phyloP scores from a whole-genome alignment of 768 basidiomycete species.

The Cantharellus cinnabarinus region DNA sequence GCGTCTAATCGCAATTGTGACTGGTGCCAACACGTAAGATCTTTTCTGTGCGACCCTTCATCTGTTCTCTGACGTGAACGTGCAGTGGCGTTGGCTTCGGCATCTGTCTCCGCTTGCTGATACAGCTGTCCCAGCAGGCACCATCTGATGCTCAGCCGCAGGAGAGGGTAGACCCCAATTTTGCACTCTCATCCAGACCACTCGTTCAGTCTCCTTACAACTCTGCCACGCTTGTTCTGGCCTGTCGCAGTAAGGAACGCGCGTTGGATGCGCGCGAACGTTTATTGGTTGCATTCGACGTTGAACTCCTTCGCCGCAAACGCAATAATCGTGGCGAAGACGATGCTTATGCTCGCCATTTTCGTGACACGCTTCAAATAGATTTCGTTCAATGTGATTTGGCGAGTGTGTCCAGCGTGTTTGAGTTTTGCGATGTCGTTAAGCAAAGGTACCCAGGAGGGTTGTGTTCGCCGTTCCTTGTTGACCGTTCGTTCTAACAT shows the following conservation, averaged over 20 bases:
- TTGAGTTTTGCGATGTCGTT: conserved; percentile 39
- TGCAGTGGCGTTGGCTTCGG: conserved; percentile 66
- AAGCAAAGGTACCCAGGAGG: conserved; percentile 26
- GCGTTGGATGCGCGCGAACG: conserved; percentile 41
- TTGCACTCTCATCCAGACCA: conserved; percentile 18
- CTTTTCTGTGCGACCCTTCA: not conserved
- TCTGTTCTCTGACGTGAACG: conserved; percentile 4
- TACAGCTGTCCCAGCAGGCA: conserved; percentile 34
- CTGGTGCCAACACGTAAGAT: conserved; percentile 47
- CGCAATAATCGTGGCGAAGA: conserved; percentile 15
- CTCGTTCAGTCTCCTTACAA: conserved; percentile 9
- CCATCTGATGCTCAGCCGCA: conserved; percentile 27
- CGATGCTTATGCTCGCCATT: conserved; percentile 33
- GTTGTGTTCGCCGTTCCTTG: not conserved
- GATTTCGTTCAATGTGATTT: conserved; percentile 48
- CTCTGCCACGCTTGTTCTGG: conserved; percentile 51
- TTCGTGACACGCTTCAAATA: conserved; percentile 38
- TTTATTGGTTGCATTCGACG: conserved; percentile 34
- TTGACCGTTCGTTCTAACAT: not conserved
- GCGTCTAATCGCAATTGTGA: conserved; percentile 34
- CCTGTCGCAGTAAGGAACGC: conserved; percentile 46
- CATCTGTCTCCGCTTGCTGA: conserved; percentile 57
- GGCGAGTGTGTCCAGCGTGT: conserved; percentile 34
- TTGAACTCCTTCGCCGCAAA: conserved; percentile 23
- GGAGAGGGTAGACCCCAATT: conserved; percentile 9